Base-by-base conservation (phyloP, 2,329 filamentous ascomycete genomes). In the Pseudogymnoascus sp. region DNA sequence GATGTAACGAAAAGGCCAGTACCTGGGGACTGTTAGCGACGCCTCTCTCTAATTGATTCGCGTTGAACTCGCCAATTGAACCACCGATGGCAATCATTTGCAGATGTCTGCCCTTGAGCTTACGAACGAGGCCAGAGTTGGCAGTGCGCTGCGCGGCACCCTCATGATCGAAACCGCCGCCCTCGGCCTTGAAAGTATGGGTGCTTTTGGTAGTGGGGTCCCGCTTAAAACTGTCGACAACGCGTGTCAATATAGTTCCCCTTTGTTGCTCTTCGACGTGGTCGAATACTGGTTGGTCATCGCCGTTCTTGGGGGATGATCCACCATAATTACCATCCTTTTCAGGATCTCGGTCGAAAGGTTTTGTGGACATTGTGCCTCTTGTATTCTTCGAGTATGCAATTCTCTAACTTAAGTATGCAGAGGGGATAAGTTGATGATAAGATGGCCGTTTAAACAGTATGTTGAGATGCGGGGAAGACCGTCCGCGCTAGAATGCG, bases 1-100 rank as follows among this genome's bases (percentile, higher is more conserved):
- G 90, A 93, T 21, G 90, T 87, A 21, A 42, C 40, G 73, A 95
- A 95, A 1, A 95, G 78, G 67, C 91, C 91, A 14, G 88, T 91
- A 65, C 86, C 86, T 86, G 77, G 77, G 50, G 75, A 75, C 12
- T 8, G 18, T 47, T 25, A 47, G 42, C 42, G 6, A 47, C 21
- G 42, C 21, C 21, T 25, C 42, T 47, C 18, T 25, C 42, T 25
- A 47, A 47, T 25, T 4, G 6, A 47, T n/a, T 47, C 21, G 11
- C 1, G 21, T 47, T n/a, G 35, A 59, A 31, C 74, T 50, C 77
- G 83, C 88, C 89, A 70, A 96, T 94, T n/a, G 89, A 92, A 60
- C 91, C 91, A 21, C 21, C 21, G 3, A 21, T 21, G 21, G 21
- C 21, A 21, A 21, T 21, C 21, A 21, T 21, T 21, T 21, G 21